phyloP scores from a whole-genome alignment of 768 basidiomycete species.

The Agaricus subrufescens region DNA sequence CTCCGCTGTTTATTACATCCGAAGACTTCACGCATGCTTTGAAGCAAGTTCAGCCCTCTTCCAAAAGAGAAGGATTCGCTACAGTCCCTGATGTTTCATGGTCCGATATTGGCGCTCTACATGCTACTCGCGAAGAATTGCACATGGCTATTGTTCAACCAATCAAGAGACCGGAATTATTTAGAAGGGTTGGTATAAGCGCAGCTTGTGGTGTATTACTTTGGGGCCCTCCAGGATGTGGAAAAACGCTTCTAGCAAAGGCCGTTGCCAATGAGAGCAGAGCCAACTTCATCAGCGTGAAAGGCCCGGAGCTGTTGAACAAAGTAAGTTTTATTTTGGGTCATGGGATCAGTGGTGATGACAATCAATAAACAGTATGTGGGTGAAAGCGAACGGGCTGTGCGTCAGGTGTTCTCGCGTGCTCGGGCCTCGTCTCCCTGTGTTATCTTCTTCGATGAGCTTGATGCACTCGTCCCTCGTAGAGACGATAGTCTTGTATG shows the following conservation, averaged over 20 bases:
- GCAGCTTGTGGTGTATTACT: slow-evolving; percentile 90
- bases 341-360: neutral
- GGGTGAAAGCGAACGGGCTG: slow-evolving; percentile 93
- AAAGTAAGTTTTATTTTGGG: slow-evolving; percentile 50
- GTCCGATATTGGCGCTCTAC: slow-evolving; percentile 92
- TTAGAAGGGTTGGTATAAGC: slow-evolving; percentile 83
- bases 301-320: slow-evolving; percentile 94
- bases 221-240: slow-evolving; percentile 99
- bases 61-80: slow-evolving; percentile 96
- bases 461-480: slow-evolving; percentile 87
- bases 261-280: slow-evolving; percentile 94
- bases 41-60: slow-evolving; percentile 90
- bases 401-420: slow-evolving; percentile 90
- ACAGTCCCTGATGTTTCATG: slow-evolving; percentile 95
- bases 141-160: slow-evolving; percentile 99
- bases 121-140: slow-evolving; percentile 80
- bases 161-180: slow-evolving; percentile 84
- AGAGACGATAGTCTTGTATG: slow-evolving; percentile 85
- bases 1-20: slow-evolving; percentile 75
- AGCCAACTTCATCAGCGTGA: slow-evolving; percentile 97
- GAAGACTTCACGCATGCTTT: slow-evolving; percentile 79
- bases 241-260: slow-evolving; percentile 96
- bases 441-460: slow-evolving; percentile 93
- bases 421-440: slow-evolving; percentile 93
- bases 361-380: slow-evolving; percentile 62